Evolutionary conservation across 1,284 basidiomycete species (phyloP), one percentile per base, ranked within the genome.

Genomic region (Cutaneotrichosporon sp.): DNA sequence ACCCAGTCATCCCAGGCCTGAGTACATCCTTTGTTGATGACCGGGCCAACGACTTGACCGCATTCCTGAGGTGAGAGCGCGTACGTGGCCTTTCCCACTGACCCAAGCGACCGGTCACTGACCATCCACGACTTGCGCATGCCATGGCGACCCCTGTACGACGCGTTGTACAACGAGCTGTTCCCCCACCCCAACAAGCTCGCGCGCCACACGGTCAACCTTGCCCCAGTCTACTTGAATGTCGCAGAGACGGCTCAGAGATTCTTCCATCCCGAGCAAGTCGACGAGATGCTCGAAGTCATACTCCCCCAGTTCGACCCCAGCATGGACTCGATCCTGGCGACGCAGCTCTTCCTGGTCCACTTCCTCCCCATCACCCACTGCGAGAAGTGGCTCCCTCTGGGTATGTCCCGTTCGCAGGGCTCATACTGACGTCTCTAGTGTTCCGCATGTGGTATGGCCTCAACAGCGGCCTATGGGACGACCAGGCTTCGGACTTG

Each of bases 241-340:
- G 85, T 97, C 65, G 90, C 92, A 40, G 89, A 92, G 69, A 85
- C 85, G 70, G 85, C 87, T 47, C 88, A 90, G 70, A 85, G 90
- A 52, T 97, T 97, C 84, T 98, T 95, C 81, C 89, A 94, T 71
- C 90, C 94, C 10, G 86, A 88, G 59, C 90, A 92, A 57, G 90
- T 90, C 55, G 88, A 91, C 70, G 90, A 91, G 69, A 98, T 99
- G 91, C 87, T 99, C 31, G 84, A 86, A 34, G 79, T 78, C 14
- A 84, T 85, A 65, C 69, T 86, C n/a, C 82, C 82, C 36, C 87
- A 86, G 9, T 90, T 93, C 73, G 81, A 93, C 30, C 91, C 90
- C 9, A 81, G 83, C 65, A 84, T 95, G 66, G 90, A 93, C 72
- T 87, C 85, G 62, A 84, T 92, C 65, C 83, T 94, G 49, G 86